phyloP scores from a whole-genome alignment of 805 yeast genomes.

The Saccharomyces mikatae region DNA sequence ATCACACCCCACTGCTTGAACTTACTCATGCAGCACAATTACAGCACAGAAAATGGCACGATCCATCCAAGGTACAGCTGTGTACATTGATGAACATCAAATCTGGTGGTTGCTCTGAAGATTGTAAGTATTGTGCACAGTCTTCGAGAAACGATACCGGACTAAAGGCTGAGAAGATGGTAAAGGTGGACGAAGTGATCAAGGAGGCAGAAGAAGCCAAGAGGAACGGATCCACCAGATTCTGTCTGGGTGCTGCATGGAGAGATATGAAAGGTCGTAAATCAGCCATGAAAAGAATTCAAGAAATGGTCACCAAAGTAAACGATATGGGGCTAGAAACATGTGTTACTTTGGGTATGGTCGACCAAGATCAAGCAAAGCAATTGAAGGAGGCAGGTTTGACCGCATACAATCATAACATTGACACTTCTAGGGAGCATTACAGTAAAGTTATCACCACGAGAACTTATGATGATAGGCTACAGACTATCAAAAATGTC shows the following conservation, averaged over 20 bases:
- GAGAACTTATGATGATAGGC: constrained; percentile 62
- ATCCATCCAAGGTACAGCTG: constrained; percentile 62
- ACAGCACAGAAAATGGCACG: constrained; percentile 60
- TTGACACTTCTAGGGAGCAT: constrained; percentile 72
- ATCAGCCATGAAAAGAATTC: constrained; percentile 52
- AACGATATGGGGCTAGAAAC: constrained; percentile 64
- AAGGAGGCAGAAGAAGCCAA: constrained; percentile 59
- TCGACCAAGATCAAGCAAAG: constrained; percentile 54
- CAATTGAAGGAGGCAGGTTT: constrained; percentile 58
- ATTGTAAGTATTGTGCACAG: constrained; percentile 76
- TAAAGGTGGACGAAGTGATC: constrained; percentile 53
- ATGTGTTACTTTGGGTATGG: constrained; percentile 78
- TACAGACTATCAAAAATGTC: constrained; percentile 57
- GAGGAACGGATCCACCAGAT: constrained; percentile 63
- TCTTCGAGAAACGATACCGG: constrained; percentile 64
- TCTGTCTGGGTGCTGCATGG: constrained; percentile 87
- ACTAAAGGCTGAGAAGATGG: constrained; percentile 57
- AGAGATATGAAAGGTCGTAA: constrained; percentile 76
- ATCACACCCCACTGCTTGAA: constrained; percentile 58
- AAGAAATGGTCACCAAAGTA: constrained; percentile 56
- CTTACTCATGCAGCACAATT: constrained; percentile 51
- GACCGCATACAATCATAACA: constrained; percentile 76
- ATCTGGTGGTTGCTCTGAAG: constrained; percentile 77
- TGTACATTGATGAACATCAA: constrained; percentile 71
- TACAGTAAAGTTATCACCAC: constrained; percentile 68